These are phyloP conservation scores for Xylariaceae sp. DNA, from an alignment of 2,329 filamentous ascomycete genomes.

Conservation along the genomic window DNA sequence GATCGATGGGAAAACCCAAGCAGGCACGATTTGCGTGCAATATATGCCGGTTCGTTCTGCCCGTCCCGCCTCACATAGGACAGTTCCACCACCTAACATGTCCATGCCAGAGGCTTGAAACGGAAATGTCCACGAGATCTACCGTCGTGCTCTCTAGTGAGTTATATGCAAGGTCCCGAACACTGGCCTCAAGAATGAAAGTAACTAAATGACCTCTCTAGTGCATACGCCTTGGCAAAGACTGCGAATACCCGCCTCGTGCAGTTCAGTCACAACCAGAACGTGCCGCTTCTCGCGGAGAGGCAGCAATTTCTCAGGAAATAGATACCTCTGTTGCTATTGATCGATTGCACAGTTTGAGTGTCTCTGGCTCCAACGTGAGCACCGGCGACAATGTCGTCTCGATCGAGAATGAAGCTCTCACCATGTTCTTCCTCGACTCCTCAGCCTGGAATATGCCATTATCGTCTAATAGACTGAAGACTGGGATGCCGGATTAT, in stretches of 20 bases:
- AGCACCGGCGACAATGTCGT: no score
- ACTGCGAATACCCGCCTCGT: constrained; percentile 20
- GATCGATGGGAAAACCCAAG: no score
- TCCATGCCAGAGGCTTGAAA: constrained; percentile 13
- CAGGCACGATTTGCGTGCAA: not conserved
- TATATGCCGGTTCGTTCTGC: not conserved
- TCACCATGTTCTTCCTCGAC: constrained; percentile 23
- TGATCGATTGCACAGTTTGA: no score
- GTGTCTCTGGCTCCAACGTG: no score
- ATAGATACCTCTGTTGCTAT: no score
- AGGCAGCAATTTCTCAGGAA: no score
- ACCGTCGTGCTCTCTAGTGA: constrained; percentile 23
- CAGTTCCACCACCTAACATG: not conserved
- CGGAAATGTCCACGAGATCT: constrained; percentile 19
- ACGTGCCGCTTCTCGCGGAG: not conserved
- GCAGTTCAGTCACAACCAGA: not conserved
- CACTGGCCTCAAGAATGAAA: not conserved
- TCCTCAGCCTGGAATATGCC: constrained; percentile 16
- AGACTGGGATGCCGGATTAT: not conserved
- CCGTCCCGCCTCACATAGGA: not conserved
- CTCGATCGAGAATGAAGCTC: constrained; percentile 5
- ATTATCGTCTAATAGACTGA: constrained; percentile 9
- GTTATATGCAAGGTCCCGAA: not conserved
- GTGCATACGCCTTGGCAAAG: constrained; percentile 23
- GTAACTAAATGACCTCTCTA: no score